phyloP scores from a whole-genome alignment of 345 rosid genomes.

The Hypericum perforatum region DNA sequence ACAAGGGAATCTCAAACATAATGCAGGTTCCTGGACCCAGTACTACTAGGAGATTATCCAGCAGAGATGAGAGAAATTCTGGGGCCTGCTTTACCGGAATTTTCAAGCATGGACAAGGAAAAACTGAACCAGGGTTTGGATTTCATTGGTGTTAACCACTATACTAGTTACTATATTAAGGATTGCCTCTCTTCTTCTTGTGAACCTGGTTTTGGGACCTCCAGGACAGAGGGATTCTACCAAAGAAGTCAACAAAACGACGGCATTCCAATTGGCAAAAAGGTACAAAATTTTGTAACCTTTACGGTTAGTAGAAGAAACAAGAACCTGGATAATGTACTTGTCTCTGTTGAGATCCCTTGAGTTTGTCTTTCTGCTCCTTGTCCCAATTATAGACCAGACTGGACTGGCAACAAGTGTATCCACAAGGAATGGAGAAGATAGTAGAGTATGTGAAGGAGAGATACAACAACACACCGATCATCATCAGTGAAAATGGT shows the following conservation, averaged over 20 bases:
- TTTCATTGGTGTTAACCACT: constrained; percentile 15
- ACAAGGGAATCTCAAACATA: no score
- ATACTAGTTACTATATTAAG: constrained; percentile 10
- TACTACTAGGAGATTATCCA: constrained; percentile 13
- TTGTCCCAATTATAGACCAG: background rate
- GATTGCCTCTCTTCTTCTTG: constrained; percentile 12
- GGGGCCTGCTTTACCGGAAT: constrained; percentile 7
- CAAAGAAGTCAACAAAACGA: constrained; percentile 1
- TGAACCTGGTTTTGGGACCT: constrained; percentile 1
- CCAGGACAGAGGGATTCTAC: constrained; percentile 10
- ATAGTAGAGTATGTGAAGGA: background rate
- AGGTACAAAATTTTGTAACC: background rate
- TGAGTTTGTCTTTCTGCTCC: background rate
- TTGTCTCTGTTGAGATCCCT: background rate
- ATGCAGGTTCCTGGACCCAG: constrained; percentile 12
- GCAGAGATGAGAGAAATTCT: constrained; percentile 13
- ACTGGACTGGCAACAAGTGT: background rate
- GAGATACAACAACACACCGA: constrained; percentile 2
- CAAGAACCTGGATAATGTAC: background rate
- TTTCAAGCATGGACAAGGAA: constrained; percentile 6
- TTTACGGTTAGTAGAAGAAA: no score
- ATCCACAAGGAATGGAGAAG: constrained; percentile 5
- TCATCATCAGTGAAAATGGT: constrained; percentile 2
- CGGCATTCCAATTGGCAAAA: constrained; percentile 9
- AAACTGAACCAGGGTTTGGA: constrained; percentile 10